phyloP scores from a whole-genome alignment of 163 green algal genomes.

The Chlamydomonas reinhardtii region DNA sequence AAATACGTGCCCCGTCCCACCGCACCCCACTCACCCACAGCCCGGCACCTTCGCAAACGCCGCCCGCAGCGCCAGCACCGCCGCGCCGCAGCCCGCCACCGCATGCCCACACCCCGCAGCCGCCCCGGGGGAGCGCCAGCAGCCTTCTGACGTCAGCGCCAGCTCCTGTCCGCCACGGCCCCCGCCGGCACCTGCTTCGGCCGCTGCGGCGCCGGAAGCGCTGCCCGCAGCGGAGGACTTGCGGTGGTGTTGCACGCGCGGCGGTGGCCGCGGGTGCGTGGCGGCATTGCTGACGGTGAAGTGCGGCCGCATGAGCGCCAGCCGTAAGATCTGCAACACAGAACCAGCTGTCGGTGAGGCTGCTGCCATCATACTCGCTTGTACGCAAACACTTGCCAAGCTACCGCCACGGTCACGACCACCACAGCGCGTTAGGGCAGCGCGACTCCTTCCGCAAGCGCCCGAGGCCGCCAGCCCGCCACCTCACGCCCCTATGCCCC shows the following conservation, averaged over 20 bases:
- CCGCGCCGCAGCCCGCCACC: neutral
- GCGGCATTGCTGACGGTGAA: slow-evolving; percentile 37
- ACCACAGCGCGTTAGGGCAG: too few relatives aligned
- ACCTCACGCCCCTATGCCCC: too few relatives aligned
- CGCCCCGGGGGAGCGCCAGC: neutral
- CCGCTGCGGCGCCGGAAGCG: too few relatives aligned
- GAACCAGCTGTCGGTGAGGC: too few relatives aligned
- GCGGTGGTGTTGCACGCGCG: neutral
- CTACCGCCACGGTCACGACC: too few relatives aligned
- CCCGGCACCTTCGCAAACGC: neutral
- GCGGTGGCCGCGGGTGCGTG: slow-evolving; percentile 40
- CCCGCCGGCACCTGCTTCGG: neutral
- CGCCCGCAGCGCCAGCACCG: neutral
- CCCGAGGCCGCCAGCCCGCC: too few relatives aligned
- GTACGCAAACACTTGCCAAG: too few relatives aligned
- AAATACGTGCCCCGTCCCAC: neutral
- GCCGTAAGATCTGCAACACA: neutral
- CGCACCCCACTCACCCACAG: neutral
- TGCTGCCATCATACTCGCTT: too few relatives aligned
- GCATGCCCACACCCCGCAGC: too few relatives aligned
- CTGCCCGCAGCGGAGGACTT: neutral
- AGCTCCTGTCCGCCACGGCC: neutral
- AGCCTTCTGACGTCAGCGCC: neutral
- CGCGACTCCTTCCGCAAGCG: too few relatives aligned
- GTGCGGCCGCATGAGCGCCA: slow-evolving; percentile 17